phyloP scores from a whole-genome alignment of 345 rosid genomes.

The Erodium maritimum region DNA sequence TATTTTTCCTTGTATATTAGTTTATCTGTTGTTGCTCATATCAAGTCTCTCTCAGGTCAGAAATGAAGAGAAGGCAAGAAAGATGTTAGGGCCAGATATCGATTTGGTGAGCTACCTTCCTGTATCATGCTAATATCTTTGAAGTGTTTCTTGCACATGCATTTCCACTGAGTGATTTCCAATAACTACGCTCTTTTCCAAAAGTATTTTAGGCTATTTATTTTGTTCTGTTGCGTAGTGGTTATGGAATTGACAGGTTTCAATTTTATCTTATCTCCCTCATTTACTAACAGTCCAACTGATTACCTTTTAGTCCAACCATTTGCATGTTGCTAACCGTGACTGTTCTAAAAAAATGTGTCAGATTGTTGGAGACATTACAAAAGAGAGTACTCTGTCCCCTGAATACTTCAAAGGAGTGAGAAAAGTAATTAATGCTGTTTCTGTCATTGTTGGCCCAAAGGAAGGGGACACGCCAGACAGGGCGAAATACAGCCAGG shows the following conservation, averaged over 20 bases:
- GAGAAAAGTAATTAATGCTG: constrained; percentile 71
- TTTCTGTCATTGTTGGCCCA: constrained; percentile 88
- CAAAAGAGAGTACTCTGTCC: constrained; percentile 52
- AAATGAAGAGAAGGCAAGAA: constrained; percentile 82
- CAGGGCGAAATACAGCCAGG: constrained; percentile 87
- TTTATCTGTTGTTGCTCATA: not conserved
- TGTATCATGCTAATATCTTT: not conserved
- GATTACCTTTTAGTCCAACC: not conserved
- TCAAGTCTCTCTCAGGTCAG: constrained; percentile 43
- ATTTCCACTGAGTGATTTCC: not conserved
- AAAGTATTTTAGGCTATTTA: no score
- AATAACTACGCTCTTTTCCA: no score
- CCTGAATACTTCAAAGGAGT: constrained; percentile 78
- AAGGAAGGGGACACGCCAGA: constrained; percentile 99
- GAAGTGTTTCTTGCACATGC: not conserved
- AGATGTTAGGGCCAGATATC: constrained; percentile 61
- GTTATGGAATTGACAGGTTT: no score
- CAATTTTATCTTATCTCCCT: no score
- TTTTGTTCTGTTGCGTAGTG: no score
- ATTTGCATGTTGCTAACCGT: constrained; percentile 4
- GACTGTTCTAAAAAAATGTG: constrained; percentile 2
- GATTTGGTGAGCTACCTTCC: constrained; percentile 50
- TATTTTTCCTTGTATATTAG: not conserved
- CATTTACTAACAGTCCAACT: not conserved
- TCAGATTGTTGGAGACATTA: constrained; percentile 73